Evolutionary conservation across 495 filamentous ascomycete species (phyloP).

Genomic region (Entonaema liquescens): DNA sequence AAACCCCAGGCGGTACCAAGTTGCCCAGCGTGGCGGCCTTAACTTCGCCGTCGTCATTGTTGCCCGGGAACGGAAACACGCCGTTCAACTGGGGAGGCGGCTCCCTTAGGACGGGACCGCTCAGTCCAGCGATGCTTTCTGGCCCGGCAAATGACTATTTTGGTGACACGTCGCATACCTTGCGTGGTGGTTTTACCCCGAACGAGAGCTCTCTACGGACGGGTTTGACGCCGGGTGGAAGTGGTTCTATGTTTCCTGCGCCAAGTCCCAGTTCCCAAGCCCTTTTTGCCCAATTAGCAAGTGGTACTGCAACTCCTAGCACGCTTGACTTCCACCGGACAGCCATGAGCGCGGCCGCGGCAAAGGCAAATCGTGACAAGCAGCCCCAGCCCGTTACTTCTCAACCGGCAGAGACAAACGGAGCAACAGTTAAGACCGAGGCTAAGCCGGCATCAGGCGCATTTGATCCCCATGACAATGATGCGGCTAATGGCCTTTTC

Average conservation of each 20-base stretch:
- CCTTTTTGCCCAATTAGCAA: slow-evolving; percentile 78
- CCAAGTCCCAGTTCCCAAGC: slow-evolving; percentile 88
- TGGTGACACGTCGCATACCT: slow-evolving; percentile 77
- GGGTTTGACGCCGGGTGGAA: slow-evolving; percentile 92
- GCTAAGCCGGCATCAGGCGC: slow-evolving; percentile 61
- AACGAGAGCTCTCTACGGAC: slow-evolving; percentile 96
- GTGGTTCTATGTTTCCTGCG: slow-evolving; percentile 96
- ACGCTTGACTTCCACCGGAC: slow-evolving; percentile 96
- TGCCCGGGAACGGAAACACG: slow-evolving; percentile 73
- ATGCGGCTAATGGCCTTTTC: slow-evolving; percentile 94
- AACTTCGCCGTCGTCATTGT: slow-evolving; percentile 84
- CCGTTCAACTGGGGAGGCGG: slow-evolving; percentile 82
- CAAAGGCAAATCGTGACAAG: slow-evolving; percentile 58
- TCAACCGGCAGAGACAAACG: slow-evolving; percentile 59
- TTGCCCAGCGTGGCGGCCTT: slow-evolving; percentile 90
- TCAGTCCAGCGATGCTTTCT: slow-evolving; percentile 97
- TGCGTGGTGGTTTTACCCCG: slow-evolving; percentile 87
- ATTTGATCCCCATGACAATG: slow-evolving; percentile 88
- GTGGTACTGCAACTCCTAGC: slow-evolving; percentile 83
- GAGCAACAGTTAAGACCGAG: slow-evolving; percentile 52
- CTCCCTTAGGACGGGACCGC: slow-evolving; percentile 87
- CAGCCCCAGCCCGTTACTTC: slow-evolving; percentile 54
- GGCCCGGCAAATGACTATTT: slow-evolving; percentile 78
- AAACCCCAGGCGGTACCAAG: slow-evolving; percentile 89
- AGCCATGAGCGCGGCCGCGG: slow-evolving; percentile 81